Evolutionary conservation across 176 grass and related monocot species (phyloP).

Genomic region (Rhynchospora pubera): DNA sequence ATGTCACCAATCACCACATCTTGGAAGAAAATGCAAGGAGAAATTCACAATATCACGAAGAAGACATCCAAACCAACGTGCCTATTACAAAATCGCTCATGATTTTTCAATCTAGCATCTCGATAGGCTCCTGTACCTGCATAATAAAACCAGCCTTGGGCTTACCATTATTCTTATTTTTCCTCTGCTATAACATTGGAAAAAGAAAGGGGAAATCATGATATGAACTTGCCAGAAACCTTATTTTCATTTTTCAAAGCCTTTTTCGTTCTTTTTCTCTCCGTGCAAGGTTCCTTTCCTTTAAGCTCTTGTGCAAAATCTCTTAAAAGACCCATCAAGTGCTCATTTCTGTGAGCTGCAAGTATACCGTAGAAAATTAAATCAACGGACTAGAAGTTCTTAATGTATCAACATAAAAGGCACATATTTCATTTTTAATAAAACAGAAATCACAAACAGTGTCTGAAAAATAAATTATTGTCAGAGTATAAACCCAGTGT

Average conservation of each 20-base stretch:
- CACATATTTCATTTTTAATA: not conserved
- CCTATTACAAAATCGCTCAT: not conserved
- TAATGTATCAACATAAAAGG: not conserved
- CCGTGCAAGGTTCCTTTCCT: slow-evolving; percentile 47
- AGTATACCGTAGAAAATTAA: slow-evolving; percentile 11
- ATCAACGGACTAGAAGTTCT: not conserved
- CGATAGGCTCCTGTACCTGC: not conserved
- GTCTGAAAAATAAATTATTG: too few relatives aligned
- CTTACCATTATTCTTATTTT: not conserved
- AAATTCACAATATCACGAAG: not conserved
- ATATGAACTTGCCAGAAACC: slow-evolving; percentile 2
- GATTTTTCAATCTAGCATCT: slow-evolving; percentile 8
- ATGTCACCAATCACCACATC: not conserved
- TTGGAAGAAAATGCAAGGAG: not conserved
- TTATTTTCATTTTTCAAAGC: slow-evolving; percentile 44
- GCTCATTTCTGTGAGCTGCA: slow-evolving; percentile 79
- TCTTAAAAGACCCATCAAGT: slow-evolving; percentile 50
- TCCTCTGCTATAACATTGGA: not conserved
- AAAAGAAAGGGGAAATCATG: not conserved
- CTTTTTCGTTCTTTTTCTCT: slow-evolving; percentile 66
- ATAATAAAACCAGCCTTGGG: not conserved
- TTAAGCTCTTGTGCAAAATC: slow-evolving; percentile 63
- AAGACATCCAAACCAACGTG: not conserved
- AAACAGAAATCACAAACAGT: too few relatives aligned
- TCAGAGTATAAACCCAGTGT: too few relatives aligned